Evolutionary conservation across 176 grass and related monocot genomes (phyloP), one percentile per base, ranked within the genome.

Genomic region (Paspalum vaginatum): DNA sequence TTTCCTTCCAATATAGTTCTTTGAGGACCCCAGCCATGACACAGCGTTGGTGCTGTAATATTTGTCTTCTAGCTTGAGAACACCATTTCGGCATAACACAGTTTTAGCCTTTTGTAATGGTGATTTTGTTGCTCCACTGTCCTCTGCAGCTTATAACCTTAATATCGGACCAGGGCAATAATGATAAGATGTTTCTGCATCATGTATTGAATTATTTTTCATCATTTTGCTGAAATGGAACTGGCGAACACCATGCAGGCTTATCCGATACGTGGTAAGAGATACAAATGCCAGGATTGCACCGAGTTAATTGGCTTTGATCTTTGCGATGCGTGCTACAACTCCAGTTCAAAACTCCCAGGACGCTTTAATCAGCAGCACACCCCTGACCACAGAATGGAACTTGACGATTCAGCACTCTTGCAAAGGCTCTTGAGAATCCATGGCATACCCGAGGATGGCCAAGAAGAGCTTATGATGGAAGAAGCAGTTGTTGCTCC

Each of bases 301-400:
- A 86, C 74, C 0, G 96, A 95, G 52, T 1, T 5, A 56, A 40
- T 95, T 38, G 92, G 92, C 21, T 99, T 93, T 41, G 90, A 99
- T 68, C 88, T 99, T 16, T 95, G 92, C 10, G 92, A 89, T 75
- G 65, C 50, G 50, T 99, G 96, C 79, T 95, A 93, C 71, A 84
- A 62, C 52, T 84, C 84, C 11, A 73, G 27, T 21, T 93, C 86
- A 27, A 99, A 93, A 20, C 82, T 99, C 60, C 88, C 86, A 9
- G 92, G 90, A 10, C 85, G 96, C 69, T 99, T 99, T 75, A 99
- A 99, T 83, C 92, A 95, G 81, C 84, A 89, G 75, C 96, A 99
- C 73, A 95, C 96, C 7, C 88, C 88, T 84, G 90, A 95, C 70
- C 93, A 95, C 76, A 89, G 57, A 80, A 95, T 99, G 71, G 84